phyloP scores from a whole-genome alignment of 176 grass and related monocot species.

The Paspalum vaginatum region DNA sequence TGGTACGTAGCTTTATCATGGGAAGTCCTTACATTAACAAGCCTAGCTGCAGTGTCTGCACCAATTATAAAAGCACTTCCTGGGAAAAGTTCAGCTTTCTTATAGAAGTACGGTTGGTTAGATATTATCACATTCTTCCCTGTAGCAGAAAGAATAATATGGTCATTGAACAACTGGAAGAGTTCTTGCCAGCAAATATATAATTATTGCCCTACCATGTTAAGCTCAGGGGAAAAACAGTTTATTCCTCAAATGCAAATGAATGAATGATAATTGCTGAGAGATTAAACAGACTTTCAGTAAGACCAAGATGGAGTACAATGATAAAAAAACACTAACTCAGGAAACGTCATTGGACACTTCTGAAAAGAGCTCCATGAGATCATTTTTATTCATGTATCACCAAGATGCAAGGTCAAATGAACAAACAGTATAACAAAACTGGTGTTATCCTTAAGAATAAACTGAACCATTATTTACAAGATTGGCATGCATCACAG shows the following conservation, averaged over 20 bases:
- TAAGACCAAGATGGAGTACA: not conserved
- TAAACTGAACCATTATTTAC: conserved; percentile 2
- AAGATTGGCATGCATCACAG: conserved; percentile 23
- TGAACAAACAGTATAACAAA: not conserved
- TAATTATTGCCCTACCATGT: conserved; percentile 9
- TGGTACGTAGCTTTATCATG: not conserved
- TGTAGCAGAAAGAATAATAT: conserved; percentile 55
- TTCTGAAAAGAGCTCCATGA: not conserved
- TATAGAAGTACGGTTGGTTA: conserved; percentile 95
- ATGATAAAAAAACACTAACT: conserved; percentile 5
- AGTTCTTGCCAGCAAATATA: not conserved
- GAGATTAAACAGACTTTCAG: conserved; percentile 9
- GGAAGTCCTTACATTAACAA: conserved; percentile 81
- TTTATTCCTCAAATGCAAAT: not conserved
- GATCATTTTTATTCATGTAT: not conserved
- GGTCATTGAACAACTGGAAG: conserved; percentile 23
- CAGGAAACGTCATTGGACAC: conserved; percentile 8
- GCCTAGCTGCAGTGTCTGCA: conserved; percentile 83
- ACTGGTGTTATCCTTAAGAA: not conserved
- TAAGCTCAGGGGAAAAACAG: not conserved
- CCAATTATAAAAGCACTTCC: conserved; percentile 94
- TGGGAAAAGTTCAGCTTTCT: conserved; percentile 91
- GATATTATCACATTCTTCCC: conserved; percentile 93
- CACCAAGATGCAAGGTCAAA: conserved; percentile 24
- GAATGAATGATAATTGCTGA: not conserved